Conservation (phyloP, 129 eudicot species). For the Flaveria robusta region DNA sequence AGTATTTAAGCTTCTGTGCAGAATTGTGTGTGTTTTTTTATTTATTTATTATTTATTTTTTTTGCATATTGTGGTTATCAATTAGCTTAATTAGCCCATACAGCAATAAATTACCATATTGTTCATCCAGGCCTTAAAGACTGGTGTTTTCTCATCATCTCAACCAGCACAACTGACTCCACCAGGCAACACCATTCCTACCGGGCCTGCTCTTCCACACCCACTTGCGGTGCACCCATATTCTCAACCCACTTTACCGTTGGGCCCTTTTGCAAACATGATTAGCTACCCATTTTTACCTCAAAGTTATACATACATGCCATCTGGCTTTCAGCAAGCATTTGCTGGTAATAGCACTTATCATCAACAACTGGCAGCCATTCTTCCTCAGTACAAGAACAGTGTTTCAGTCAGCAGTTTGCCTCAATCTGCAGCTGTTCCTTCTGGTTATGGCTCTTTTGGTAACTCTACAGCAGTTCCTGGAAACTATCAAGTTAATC, state of each 20-base stretch:
- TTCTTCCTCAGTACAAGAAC: constrained; percentile 78
- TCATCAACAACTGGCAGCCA: constrained; percentile 79
- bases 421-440: constrained; percentile 81
- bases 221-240: constrained; percentile 81
- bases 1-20: no score
- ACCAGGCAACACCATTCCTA: constrained; percentile 58
- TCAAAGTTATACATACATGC: constrained; percentile 86
- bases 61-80: not conserved
- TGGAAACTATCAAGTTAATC: constrained; percentile 77
- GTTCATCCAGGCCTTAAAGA: constrained; percentile 66
- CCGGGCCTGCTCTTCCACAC: constrained; percentile 80
- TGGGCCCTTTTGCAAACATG: constrained; percentile 85
- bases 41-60: not conserved
- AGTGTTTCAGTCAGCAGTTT: constrained; percentile 72
- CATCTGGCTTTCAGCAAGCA: constrained; percentile 87
- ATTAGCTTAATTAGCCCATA: not conserved
- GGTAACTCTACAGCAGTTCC: constrained; percentile 70
- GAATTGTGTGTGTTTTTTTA: no score
- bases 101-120: constrained; percentile 5
- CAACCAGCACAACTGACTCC: constrained; percentile 66
- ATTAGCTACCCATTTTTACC: constrained; percentile 78
- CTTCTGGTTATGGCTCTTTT: constrained; percentile 81
- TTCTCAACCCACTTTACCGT: constrained; percentile 77
- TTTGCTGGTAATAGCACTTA: constrained; percentile 78
- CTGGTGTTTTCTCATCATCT: constrained; percentile 60